phyloP scores from a whole-genome alignment of 2,329 filamentous ascomycete species.

The Fusarium sulawesiense region DNA sequence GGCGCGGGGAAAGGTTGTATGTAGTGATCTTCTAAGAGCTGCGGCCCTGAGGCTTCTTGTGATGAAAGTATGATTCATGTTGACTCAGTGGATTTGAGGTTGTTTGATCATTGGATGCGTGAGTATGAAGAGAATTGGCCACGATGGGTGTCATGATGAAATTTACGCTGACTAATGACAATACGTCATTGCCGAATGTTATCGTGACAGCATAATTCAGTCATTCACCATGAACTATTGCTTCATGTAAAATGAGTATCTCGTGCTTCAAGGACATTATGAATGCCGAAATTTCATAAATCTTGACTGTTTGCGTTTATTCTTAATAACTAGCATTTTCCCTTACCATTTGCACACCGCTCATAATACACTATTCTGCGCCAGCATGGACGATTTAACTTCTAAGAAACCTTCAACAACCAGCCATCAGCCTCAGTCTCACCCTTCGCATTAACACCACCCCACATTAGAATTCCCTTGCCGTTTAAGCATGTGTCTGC shows the following conservation, averaged over 20 bases:
- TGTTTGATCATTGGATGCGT: background rate
- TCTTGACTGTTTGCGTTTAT: background rate
- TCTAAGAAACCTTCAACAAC: slow-evolving; percentile 31
- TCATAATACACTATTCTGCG: background rate
- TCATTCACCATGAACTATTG: background rate
- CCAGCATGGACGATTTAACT: background rate
- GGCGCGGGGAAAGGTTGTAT: fast-evolving
- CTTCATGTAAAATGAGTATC: background rate
- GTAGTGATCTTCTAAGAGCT: fast-evolving
- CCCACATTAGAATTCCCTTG: slow-evolving; percentile 32
- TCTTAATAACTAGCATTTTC: no score
- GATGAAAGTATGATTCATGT: slow-evolving; percentile 7
- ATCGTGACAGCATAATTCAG: slow-evolving; percentile 2
- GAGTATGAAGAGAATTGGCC: background rate
- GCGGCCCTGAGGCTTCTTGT: fast-evolving
- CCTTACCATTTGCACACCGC: no score
- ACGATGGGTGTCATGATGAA: fast-evolving
- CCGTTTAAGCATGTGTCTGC: slow-evolving; percentile 31
- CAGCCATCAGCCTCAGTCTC: slow-evolving; percentile 40
- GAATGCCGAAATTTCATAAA: no score
- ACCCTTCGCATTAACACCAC: slow-evolving; percentile 38
- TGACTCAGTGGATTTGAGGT: fast-evolving
- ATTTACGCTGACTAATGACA: background rate
- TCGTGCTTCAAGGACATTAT: no score
- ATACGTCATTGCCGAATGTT: slow-evolving; percentile 28